Evolutionary conservation across 2,329 filamentous ascomycete genomes (phyloP).

Genomic region (Stagonosporopsis chrysanthemi): DNA sequence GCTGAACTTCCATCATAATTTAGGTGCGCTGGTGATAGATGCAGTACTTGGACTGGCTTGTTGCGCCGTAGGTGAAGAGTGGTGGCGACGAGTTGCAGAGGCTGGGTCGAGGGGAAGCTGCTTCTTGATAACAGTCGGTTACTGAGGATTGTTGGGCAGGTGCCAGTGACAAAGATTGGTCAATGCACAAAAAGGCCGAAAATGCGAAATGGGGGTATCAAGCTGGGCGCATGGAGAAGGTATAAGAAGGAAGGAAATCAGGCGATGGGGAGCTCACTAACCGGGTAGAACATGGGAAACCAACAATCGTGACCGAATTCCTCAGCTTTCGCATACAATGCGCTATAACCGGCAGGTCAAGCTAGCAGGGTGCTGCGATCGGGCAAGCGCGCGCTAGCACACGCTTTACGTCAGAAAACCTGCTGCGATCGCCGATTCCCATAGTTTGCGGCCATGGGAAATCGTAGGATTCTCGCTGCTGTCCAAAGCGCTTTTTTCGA

Average conservation of each 20-base stretch:
- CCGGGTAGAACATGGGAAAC: constrained; percentile 12
- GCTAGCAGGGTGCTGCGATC: constrained; percentile 8
- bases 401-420: constrained; percentile 1
- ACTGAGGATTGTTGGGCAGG: background rate
- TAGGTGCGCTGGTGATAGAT: background rate
- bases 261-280: background rate
- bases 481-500: constrained; percentile 1
- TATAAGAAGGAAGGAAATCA: constrained; percentile 2
- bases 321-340: constrained; percentile 20
- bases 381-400: background rate
- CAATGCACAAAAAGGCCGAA: background rate
- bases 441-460: constrained; percentile 4
- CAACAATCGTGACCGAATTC: constrained; percentile 18
- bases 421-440: constrained; percentile 11
- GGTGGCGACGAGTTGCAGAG: background rate
- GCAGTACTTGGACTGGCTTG: background rate
- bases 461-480: background rate
- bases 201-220: background rate
- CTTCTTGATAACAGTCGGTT: constrained; percentile 1
- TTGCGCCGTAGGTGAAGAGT: background rate
- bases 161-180: background rate
- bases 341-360: constrained; percentile 8
- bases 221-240: background rate
- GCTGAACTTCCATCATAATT: constrained; percentile 32
- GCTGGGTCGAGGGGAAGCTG: background rate